Evolutionary conservation across 2,329 filamentous ascomycete species (phyloP).

Genomic region (Clarireedia homoeocarpa): DNA sequence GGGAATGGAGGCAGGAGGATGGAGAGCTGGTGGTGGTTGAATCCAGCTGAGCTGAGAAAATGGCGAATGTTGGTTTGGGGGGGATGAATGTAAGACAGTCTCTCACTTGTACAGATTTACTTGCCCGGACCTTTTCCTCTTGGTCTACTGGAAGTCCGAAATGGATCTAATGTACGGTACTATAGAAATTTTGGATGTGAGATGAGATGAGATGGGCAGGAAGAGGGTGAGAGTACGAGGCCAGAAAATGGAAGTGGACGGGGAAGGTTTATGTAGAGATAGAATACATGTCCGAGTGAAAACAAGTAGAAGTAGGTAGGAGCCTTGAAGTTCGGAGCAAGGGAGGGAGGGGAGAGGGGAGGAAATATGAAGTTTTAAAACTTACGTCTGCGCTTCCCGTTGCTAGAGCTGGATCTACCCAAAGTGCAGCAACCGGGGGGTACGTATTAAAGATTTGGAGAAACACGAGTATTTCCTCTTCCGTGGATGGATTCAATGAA

Average conservation of each 20-base stretch:
- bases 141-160: background rate
- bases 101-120: background rate
- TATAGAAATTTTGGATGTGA: background rate
- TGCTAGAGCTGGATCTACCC: background rate
- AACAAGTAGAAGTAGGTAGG: background rate
- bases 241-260: too few species aligned
- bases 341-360: background rate
- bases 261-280: too few species aligned
- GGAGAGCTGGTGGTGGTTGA: background rate
- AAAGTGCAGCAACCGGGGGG: background rate
- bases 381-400: background rate
- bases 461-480: too few species aligned
- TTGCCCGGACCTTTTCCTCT: background rate
- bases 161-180: background rate
- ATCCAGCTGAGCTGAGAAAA: conserved; percentile 5
- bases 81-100: background rate
- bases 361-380: background rate
- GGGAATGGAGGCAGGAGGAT: conserved; percentile 7
- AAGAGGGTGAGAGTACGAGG: too few species aligned
- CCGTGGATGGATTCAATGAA: too few species aligned
- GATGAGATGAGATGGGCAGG: too few species aligned
- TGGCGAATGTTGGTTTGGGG: background rate
- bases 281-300: too few species aligned
- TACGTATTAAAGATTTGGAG: background rate
- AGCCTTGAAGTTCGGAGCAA: background rate